phyloP scores from a whole-genome alignment of 352 stramenopile genomes.

The Phytophthora crassamura region DNA sequence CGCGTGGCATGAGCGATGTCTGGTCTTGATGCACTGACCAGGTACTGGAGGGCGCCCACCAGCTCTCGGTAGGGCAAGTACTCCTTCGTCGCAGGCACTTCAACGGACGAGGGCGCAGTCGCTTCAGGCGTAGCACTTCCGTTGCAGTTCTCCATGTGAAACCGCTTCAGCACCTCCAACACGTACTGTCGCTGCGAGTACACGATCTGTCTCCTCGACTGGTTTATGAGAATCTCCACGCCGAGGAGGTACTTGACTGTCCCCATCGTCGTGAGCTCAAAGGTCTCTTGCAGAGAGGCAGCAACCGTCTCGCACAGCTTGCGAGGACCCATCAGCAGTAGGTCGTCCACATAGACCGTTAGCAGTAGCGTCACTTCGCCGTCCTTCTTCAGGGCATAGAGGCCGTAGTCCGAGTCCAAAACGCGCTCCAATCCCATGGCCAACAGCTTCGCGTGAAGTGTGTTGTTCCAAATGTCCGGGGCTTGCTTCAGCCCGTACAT shows the following conservation, averaged over 20 bases:
- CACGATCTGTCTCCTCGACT: background rate
- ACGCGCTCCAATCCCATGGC: background rate
- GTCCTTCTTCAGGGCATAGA: constrained; percentile 1
- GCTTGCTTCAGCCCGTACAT: constrained; percentile 20
- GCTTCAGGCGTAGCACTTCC: background rate
- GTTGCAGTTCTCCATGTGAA: background rate
- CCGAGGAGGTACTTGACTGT: constrained; percentile 11
- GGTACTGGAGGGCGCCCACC: constrained; percentile 7
- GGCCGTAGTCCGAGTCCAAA: constrained; percentile 5
- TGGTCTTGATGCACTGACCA: constrained; percentile 8
- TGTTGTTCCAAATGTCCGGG: constrained; percentile 20
- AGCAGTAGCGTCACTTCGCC: background rate
- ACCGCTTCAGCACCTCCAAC: background rate
- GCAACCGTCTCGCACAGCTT: background rate
- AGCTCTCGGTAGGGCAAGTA: constrained; percentile 12
- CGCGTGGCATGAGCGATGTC: background rate
- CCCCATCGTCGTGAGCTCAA: constrained; percentile 8
- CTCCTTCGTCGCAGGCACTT: constrained; percentile 7
- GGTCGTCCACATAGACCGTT: constrained; percentile 15
- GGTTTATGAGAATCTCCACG: constrained; percentile 16
- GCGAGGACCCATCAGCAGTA: constrained; percentile 10
- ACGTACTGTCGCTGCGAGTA: constrained; percentile 8
- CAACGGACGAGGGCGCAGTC: background rate
- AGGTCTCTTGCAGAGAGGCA: constrained; percentile 12
- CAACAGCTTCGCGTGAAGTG: constrained; percentile 1